Percentiles rank a stretch among this genome's conserved stretches.
These are phyloP conservation scores for Climacium dendroides DNA, from an alignment of 225 moss, liverwort and hornwort genomes.

Conservation along the genomic window DNA sequence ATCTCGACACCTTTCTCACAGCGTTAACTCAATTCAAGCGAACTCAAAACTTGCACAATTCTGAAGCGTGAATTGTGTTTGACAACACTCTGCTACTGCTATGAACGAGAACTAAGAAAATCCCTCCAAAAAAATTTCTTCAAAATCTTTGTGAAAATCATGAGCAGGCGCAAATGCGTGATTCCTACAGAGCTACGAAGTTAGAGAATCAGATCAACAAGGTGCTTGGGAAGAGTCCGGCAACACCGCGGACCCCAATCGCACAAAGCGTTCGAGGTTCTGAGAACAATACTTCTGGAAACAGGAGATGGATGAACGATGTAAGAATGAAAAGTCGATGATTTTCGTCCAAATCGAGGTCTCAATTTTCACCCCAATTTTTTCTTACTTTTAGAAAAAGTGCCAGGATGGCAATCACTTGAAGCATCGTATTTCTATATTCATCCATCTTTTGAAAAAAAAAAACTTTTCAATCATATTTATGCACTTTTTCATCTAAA, in stretches of 20 bases:
- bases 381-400: too few relatives aligned
- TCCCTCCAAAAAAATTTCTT: background rate
- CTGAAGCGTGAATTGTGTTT: background rate
- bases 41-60: background rate
- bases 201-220: background rate
- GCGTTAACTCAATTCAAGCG: background rate
- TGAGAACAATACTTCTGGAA: background rate
- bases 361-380: background rate
- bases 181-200: too few relatives aligned
- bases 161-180: background rate
- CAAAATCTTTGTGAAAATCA: background rate
- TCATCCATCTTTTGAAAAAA: too few relatives aligned
- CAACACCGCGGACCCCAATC: background rate
- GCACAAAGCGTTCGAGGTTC: too few relatives aligned
- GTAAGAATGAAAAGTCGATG: background rate
- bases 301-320: background rate
- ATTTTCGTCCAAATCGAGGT: background rate
- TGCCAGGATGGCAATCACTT: too few relatives aligned
- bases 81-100: background rate
- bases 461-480: too few relatives aligned
- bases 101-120: background rate
- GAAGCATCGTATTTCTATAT: too few relatives aligned
- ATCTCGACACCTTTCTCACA: conserved; percentile 1
- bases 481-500: too few relatives aligned
- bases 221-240: background rate